Evolutionary conservation across 2,329 filamentous ascomycete genomes (phyloP).

Genomic region (Chaetomium olivaceum): DNA sequence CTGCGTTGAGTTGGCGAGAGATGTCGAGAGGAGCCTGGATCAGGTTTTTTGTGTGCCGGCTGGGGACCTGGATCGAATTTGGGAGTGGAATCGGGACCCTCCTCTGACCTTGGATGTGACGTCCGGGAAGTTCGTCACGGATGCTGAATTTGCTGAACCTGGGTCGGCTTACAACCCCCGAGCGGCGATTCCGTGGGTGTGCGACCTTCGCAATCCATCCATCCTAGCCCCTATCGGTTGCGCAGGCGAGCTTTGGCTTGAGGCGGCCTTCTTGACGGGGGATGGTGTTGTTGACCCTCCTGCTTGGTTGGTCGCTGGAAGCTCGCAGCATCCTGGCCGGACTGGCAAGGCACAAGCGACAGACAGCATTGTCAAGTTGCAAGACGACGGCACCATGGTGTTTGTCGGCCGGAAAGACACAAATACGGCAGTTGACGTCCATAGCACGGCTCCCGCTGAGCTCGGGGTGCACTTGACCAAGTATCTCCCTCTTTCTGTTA

Average conservation of each 20-base stretch:
- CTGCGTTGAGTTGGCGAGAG: constrained; percentile 22
- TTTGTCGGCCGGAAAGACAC: constrained; percentile 37
- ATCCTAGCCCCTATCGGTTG: constrained; percentile 45
- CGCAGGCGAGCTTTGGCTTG: constrained; percentile 44
- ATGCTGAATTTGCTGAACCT: constrained; percentile 25
- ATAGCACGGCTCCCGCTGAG: constrained; percentile 43
- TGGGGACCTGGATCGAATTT: constrained; percentile 44
- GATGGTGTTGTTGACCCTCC: constrained; percentile 35
- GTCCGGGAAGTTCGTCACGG: constrained; percentile 29
- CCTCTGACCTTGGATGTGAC: constrained; percentile 39
- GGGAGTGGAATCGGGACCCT: constrained; percentile 43
- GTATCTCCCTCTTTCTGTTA: constrained; percentile 38
- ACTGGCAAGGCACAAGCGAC: constrained; percentile 33
- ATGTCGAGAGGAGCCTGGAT: constrained; percentile 32
- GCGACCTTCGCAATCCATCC: constrained; percentile 37
- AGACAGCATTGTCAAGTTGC: constrained; percentile 36
- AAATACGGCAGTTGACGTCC: constrained; percentile 38
- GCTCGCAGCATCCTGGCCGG: constrained; percentile 30
- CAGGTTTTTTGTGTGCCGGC: constrained; percentile 43
- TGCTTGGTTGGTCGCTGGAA: constrained; percentile 36
- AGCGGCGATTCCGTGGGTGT: constrained; percentile 39
- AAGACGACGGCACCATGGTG: constrained; percentile 33
- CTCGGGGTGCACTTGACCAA: constrained; percentile 42
- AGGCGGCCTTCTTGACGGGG: constrained; percentile 39
- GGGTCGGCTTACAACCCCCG: constrained; percentile 39